Percentiles rank a stretch among this genome's conserved stretches.
phyloP scores from a whole-genome alignment of 441 rosid species.

The Erodium trifolium region DNA sequence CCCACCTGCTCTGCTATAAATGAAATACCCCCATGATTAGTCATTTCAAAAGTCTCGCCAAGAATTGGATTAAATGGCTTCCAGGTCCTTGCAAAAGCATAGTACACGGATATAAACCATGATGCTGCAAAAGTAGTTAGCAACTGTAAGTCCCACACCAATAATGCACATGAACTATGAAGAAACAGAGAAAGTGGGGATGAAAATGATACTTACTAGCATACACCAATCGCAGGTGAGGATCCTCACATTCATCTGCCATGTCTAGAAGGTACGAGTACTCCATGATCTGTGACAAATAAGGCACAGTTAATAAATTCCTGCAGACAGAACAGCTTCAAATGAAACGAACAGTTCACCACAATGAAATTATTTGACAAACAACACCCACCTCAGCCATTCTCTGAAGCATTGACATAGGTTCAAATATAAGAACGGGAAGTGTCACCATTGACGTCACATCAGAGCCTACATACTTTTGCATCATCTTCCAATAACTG shows the following conservation, averaged over 20 bases:
- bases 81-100: constrained; percentile 79
- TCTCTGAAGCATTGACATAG: constrained; percentile 87
- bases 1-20: constrained; percentile 83
- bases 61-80: constrained; percentile 96
- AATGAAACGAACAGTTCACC: background rate
- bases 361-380: background rate
- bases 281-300: constrained; percentile 75
- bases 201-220: constrained; percentile 39
- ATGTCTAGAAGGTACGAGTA: constrained; percentile 75
- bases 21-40: constrained; percentile 58
- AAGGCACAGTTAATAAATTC: constrained; percentile 15
- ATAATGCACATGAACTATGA: background rate
- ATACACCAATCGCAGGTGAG: constrained; percentile 89
- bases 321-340: constrained; percentile 11
- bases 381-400: constrained; percentile 77
- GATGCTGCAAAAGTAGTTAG: constrained; percentile 46
- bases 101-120: constrained; percentile 83
- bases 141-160: constrained; percentile 18
- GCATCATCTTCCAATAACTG: constrained; percentile 96
- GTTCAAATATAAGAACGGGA: constrained; percentile 90
- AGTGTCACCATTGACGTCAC: constrained; percentile 98
- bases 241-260: constrained; percentile 92
- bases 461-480: constrained; percentile 82
- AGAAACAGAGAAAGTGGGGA: constrained; percentile 11
- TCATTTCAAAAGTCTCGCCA: constrained; percentile 90